Conservation (phyloP, 345 rosid genomes). For the Alliaria petiolata region DNA sequence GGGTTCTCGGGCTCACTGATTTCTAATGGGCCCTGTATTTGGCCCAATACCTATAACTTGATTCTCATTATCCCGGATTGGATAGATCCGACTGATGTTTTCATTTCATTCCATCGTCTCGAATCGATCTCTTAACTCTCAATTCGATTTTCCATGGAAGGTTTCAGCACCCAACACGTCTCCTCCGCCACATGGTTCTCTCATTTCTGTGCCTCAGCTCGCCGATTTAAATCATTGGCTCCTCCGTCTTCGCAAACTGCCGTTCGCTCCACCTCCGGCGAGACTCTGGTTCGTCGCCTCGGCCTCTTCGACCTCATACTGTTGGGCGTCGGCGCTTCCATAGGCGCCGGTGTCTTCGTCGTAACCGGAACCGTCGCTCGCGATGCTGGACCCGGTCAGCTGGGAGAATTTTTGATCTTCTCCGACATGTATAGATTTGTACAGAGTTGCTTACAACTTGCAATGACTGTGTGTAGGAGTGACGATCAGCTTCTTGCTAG, state of each 20-base stretch:
- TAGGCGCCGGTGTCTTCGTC: constrained; percentile 95
- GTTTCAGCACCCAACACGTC: constrained; percentile 21
- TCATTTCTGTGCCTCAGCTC: constrained; percentile 68
- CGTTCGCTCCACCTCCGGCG: constrained; percentile 33
- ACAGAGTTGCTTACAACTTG: neutral
- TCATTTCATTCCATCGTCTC: neutral
- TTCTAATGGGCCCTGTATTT: neutral
- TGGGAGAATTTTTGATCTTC: neutral
- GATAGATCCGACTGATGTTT: neutral
- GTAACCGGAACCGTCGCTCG: constrained; percentile 96
- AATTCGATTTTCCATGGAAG: constrained; percentile 24
- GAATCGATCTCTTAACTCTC: neutral
- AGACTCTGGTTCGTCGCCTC: constrained; percentile 77
- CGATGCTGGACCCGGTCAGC: constrained; percentile 90
- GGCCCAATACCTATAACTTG: neutral
- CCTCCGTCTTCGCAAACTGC: constrained; percentile 31
- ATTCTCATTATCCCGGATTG: neutral
- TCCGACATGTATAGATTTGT: neutral
- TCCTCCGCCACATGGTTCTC: constrained; percentile 52
- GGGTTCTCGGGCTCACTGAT: neutral
- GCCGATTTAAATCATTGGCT: constrained; percentile 48
- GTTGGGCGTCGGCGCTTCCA: constrained; percentile 87
- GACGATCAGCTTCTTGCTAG: constrained; percentile 77
- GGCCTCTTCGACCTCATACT: constrained; percentile 78
- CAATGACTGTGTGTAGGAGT: constrained; percentile 53